These are phyloP conservation scores for Ogataea parapolymorpha DNA, from an alignment of 805 yeast genomes.

Conservation along the genomic window DNA sequence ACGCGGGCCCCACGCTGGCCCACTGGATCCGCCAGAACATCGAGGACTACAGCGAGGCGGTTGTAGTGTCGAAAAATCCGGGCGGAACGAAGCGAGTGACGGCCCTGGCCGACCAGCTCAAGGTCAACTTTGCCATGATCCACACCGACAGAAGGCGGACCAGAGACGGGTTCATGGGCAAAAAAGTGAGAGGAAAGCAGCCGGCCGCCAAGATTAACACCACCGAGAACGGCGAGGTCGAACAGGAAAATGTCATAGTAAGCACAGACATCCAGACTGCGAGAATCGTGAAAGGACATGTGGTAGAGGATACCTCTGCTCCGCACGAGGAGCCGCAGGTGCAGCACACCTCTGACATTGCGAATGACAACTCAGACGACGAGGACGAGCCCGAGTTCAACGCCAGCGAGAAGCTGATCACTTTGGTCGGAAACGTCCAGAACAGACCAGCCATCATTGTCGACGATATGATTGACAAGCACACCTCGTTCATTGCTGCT, in stretches of 20 bases:
- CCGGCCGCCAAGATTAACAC: conserved; percentile 33
- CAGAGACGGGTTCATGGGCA: conserved; percentile 50
- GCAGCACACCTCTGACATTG: conserved; percentile 42
- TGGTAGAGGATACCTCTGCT: conserved; percentile 68
- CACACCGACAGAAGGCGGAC: conserved; percentile 96
- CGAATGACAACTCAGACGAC: conserved; percentile 82
- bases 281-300: conserved; percentile 94
- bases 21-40: conserved; percentile 93
- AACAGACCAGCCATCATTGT: conserved; percentile 88
- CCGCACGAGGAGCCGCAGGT: conserved; percentile 19
- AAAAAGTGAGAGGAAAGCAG: conserved; percentile 43
- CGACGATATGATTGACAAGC: conserved; percentile 97
- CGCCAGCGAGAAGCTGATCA: conserved; percentile 80
- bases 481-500: conserved; percentile 90
- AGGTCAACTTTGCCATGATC: conserved; percentile 97
- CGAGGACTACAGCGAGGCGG: conserved; percentile 80
- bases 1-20: conserved; percentile 95
- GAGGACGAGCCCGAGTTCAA: conserved; percentile 69
- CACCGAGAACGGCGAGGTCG: conserved; percentile 48
- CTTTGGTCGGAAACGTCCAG: conserved; percentile 94
- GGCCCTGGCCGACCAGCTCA: conserved; percentile 92
- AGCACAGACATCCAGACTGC: conserved; percentile 90
- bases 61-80: conserved; percentile 97
- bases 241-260: conserved; percentile 63
- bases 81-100: conserved; percentile 99